A percentile compares a stretch with the other conserved stretches of the same genome.
Conservation (phyloP, 768 basidiomycete genomes). For the Naganishia randhawae region DNA sequence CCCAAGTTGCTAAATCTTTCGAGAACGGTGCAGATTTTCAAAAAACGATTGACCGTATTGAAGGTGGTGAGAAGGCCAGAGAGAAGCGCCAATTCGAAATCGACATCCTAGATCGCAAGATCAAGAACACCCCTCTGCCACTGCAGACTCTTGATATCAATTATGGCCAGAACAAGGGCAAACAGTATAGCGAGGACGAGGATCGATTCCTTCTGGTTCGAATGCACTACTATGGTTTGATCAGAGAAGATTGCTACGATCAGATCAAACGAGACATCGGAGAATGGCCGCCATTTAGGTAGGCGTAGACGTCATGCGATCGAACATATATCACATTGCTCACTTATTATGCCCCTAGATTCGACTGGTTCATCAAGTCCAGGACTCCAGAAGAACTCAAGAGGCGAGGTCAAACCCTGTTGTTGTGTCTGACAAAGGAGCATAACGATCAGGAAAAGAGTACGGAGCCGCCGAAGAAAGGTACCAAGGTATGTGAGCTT, state of each 20-base stretch:
- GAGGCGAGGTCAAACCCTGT: conserved; percentile 77
- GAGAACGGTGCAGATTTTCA: conserved; percentile 51
- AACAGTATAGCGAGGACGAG: conserved; percentile 94
- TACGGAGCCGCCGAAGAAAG: conserved; percentile 65
- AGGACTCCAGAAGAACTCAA: conserved; percentile 82
- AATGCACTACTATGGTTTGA: conserved; percentile 83
- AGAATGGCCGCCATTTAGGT: conserved; percentile 90
- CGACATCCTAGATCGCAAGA: conserved; percentile 73
- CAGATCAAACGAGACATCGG: conserved; percentile 92
- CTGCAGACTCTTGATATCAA: conserved; percentile 96
- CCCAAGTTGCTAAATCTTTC: conserved; percentile 54
- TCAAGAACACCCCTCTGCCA: conserved; percentile 75
- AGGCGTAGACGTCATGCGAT: conserved; percentile 15
- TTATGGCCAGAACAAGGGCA: conserved; percentile 89
- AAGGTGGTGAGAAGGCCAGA: conserved; percentile 84
- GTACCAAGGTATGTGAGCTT: conserved; percentile 19
- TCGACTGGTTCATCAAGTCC: conserved; percentile 98
- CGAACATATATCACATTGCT: not conserved
- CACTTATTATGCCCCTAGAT: conserved; percentile 50
- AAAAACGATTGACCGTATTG: conserved; percentile 18
- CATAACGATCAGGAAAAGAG: conserved; percentile 54
- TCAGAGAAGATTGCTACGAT: conserved; percentile 78
- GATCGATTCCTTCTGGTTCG: conserved; percentile 91
- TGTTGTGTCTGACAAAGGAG: conserved; percentile 91
- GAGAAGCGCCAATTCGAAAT: conserved; percentile 67